These are phyloP conservation scores for Boletus tomentosulus DNA, from an alignment of 768 basidiomycete species.

Conservation along the genomic window DNA sequence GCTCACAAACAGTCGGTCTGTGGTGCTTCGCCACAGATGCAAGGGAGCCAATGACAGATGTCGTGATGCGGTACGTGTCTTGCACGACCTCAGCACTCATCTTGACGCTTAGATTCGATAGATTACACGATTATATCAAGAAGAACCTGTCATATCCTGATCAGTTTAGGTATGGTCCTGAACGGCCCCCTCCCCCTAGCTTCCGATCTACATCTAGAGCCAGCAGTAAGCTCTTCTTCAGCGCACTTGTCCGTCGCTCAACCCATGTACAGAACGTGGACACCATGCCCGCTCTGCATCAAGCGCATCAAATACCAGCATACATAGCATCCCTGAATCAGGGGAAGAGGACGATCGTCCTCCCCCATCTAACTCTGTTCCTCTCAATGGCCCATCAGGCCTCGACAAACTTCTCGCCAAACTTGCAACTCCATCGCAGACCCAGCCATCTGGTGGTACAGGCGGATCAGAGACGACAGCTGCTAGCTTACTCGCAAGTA, in stretches of 20 bases:
- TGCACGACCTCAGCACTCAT: not conserved
- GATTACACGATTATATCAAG: conserved; percentile 65
- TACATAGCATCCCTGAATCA: conserved; percentile 33
- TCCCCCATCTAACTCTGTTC: conserved; percentile 8
- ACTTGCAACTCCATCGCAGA: conserved; percentile 24
- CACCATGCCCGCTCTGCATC: conserved; percentile 28
- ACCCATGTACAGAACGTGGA: conserved; percentile 15
- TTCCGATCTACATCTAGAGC: conserved; percentile 31
- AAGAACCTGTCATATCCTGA: conserved; percentile 67
- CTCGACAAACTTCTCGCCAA: conserved; percentile 45
- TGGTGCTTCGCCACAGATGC: conserved; percentile 73
- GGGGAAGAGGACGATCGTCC: conserved; percentile 23
- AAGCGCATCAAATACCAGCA: conserved; percentile 33
- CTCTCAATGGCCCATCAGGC: conserved; percentile 30
- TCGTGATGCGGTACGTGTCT: conserved; percentile 55
- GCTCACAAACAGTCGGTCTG: conserved; percentile 56
- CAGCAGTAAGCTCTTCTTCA: conserved; percentile 18
- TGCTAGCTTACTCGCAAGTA: conserved; percentile 43
- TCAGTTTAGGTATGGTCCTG: conserved; percentile 64
- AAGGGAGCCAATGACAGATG: conserved; percentile 67
- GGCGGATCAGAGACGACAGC: conserved; percentile 32
- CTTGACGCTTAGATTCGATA: conserved; percentile 20
- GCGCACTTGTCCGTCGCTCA: conserved; percentile 4
- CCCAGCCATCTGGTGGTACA: conserved; percentile 18
- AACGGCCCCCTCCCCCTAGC: conserved; percentile 59